These are phyloP conservation scores for Starmera amethionina DNA, from an alignment of 805 yeast species.

Conservation along the genomic window DNA sequence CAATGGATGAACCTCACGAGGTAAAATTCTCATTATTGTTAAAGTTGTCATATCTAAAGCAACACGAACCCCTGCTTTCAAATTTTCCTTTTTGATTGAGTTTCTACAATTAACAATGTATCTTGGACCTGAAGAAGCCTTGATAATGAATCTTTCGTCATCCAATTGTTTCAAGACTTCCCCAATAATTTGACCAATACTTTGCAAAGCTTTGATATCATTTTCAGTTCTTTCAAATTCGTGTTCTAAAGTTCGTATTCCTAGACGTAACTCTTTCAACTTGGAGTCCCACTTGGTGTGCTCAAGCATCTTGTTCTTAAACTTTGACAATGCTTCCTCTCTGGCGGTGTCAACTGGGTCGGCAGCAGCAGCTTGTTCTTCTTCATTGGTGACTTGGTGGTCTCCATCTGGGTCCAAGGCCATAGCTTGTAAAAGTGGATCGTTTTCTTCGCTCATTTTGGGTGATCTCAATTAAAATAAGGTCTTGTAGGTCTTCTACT, in stretches of 20 bases:
- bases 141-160: slow-evolving; percentile 89
- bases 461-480: too few species aligned
- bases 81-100: slow-evolving; percentile 71
- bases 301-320: slow-evolving; percentile 79
- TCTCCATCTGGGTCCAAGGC: slow-evolving; percentile 32
- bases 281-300: slow-evolving; percentile 94
- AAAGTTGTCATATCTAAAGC: slow-evolving; percentile 96
- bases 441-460: slow-evolving; percentile 52
- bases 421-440: slow-evolving; percentile 68
- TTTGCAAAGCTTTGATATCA: slow-evolving; percentile 93
- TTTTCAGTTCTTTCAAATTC: slow-evolving; percentile 90
- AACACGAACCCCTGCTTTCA: slow-evolving; percentile 92
- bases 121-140: slow-evolving; percentile 95
- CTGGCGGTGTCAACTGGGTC: slow-evolving; percentile 57
- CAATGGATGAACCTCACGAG: slow-evolving; percentile 96
- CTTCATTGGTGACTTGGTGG: slow-evolving; percentile 9
- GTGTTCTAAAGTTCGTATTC: slow-evolving; percentile 75
- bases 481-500: too few species aligned
- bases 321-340: slow-evolving; percentile 64
- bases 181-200: slow-evolving; percentile 95
- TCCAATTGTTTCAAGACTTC: slow-evolving; percentile 93
- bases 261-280: slow-evolving; percentile 71
- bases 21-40: slow-evolving; percentile 94
- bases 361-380: slow-evolving; percentile 17
- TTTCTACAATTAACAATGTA: slow-evolving; percentile 96